phyloP scores from a whole-genome alignment of 2,329 filamentous ascomycete genomes.

The Cordyceps militaris region DNA sequence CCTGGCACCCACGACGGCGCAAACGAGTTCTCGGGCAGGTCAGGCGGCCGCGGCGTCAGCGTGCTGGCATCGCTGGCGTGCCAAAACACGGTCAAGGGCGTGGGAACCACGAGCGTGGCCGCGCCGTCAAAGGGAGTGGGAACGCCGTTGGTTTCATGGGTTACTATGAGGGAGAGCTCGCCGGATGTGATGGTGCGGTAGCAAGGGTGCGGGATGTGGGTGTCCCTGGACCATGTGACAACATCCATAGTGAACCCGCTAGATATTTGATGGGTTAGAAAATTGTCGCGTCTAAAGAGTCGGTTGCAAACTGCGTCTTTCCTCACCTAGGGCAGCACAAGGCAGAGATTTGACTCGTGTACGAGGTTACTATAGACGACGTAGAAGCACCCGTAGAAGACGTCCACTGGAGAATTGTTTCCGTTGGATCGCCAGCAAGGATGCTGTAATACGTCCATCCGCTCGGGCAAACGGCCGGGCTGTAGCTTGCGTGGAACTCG shows the following conservation, averaged over 20 bases:
- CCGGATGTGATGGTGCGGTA: neutral
- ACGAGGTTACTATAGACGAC: neutral
- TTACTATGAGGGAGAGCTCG: neutral
- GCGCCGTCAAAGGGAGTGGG: neutral
- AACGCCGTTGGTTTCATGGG: neutral
- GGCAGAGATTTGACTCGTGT: neutral
- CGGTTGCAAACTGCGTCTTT: neutral
- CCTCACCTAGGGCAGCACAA: slow-evolving; percentile 7
- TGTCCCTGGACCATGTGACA: neutral
- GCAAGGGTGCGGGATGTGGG: neutral
- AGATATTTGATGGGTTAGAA: neutral
- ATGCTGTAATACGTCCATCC: slow-evolving; percentile 12
- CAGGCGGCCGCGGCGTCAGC: neutral
- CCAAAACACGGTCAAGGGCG: neutral
- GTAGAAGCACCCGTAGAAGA: neutral
- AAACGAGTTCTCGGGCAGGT: neutral
- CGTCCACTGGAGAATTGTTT: neutral
- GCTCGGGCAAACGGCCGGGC: slow-evolving; percentile 8
- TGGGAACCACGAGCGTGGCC: neutral
- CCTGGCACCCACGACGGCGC: slow-evolving; percentile 6
- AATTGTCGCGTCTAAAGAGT: neutral
- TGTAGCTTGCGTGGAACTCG: neutral
- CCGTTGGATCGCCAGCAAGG: neutral
- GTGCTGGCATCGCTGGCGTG: neutral
- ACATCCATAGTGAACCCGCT: neutral